Evolutionary conservation across 2,329 filamentous ascomycete species (phyloP).

Genomic region (Diplodia seriata): DNA sequence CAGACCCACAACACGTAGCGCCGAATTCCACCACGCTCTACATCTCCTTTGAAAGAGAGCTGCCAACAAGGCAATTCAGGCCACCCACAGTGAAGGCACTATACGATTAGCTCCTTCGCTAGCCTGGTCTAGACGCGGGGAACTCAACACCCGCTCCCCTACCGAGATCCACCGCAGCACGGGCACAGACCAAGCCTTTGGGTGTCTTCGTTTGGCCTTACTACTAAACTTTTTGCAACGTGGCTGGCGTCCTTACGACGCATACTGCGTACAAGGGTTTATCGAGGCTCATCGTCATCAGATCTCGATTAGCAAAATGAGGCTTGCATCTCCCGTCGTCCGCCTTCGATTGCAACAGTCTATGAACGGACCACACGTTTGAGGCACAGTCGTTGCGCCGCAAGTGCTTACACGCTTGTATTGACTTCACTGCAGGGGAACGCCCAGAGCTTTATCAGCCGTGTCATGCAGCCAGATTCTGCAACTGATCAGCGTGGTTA

Average conservation of each 20-base stretch:
- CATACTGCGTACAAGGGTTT: too few relatives aligned
- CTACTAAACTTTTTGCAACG: background rate
- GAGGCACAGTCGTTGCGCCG: background rate
- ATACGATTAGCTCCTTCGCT: background rate
- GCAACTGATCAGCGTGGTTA: background rate
- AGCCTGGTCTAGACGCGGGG: background rate
- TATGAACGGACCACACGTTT: background rate
- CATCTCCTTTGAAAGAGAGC: background rate
- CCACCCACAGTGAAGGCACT: background rate
- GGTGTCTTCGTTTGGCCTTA: background rate
- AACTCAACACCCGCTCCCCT: constrained; percentile 7
- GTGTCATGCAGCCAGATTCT: background rate
- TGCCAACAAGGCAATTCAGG: background rate
- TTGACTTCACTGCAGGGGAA: background rate
- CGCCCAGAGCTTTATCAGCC: constrained; percentile 6
- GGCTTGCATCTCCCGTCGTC: background rate
- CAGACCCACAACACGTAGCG: background rate
- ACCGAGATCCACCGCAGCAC: constrained; percentile 20
- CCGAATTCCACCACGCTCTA: background rate
- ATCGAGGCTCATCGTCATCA: background rate
- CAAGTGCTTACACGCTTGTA: background rate
- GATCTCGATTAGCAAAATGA: background rate
- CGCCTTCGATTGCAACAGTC: background rate
- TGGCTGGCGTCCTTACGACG: background rate
- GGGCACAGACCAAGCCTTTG: background rate